phyloP scores from a whole-genome alignment of 208 protist species.

The Leishmania arabica region DNA sequence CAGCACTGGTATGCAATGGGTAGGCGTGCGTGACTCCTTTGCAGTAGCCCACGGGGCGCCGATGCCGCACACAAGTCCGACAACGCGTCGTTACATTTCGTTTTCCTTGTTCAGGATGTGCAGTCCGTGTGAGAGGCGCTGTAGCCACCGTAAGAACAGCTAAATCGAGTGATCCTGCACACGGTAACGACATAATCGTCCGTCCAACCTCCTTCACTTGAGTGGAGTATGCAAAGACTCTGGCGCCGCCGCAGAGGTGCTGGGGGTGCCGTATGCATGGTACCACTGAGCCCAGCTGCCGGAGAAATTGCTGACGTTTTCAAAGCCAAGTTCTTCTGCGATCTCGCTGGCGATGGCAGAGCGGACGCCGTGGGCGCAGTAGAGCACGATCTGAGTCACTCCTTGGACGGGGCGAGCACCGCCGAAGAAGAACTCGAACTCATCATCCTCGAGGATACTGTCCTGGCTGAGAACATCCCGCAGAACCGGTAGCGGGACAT shows the following conservation, averaged over 20 bases:
- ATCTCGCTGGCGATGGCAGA: constrained; percentile 69
- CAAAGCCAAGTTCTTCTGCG: constrained; percentile 63
- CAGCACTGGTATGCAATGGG: not conserved
- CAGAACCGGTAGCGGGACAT: constrained; percentile 68
- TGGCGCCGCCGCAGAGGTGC: not conserved
- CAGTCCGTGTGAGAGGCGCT: not conserved
- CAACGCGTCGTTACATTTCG: not conserved
- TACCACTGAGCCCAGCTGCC: constrained; percentile 76
- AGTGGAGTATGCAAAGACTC: not conserved
- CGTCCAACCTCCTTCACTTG: not conserved
- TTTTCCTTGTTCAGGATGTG: not conserved
- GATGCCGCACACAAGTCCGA: not conserved
- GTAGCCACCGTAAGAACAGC: not conserved
- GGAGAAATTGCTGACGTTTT: constrained; percentile 47
- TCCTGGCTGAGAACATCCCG: constrained; percentile 37
- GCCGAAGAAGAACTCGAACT: constrained; percentile 57
- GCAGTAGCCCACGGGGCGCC: not conserved
- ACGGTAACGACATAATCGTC: not conserved
- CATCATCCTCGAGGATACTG: constrained; percentile 43
- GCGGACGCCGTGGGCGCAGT: constrained; percentile 73
- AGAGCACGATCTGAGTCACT: constrained; percentile 64
- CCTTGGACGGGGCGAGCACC: constrained; percentile 40
- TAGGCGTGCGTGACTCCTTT: not conserved
- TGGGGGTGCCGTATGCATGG: constrained; percentile 19
- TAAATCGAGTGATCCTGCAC: not conserved